Evolutionary conservation across 768 basidiomycete species (phyloP).

Genomic region (Psilocybe tampanensis): DNA sequence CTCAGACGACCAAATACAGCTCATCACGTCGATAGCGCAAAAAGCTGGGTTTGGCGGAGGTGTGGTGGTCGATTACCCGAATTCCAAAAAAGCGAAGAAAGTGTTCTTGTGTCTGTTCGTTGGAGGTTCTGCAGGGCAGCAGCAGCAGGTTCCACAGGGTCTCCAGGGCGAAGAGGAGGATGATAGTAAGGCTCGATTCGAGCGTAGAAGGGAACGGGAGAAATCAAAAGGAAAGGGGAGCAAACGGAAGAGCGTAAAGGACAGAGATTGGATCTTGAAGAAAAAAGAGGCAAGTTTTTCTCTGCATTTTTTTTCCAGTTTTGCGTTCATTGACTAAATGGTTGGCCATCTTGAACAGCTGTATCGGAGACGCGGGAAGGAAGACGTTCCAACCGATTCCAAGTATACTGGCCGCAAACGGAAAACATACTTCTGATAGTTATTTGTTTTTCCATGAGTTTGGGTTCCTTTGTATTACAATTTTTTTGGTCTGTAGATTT

Average conservation of each 20-base stretch:
- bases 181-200: slow-evolving; percentile 67
- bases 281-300: slow-evolving; percentile 86
- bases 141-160: slow-evolving; percentile 71
- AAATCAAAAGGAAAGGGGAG: slow-evolving; percentile 55
- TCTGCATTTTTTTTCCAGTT: slow-evolving; percentile 2
- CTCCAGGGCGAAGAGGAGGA: slow-evolving; percentile 69
- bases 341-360: slow-evolving; percentile 49
- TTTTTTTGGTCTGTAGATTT: background rate
- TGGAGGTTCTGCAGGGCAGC: slow-evolving; percentile 67
- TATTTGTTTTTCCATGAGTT: background rate
- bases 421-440: slow-evolving; percentile 67
- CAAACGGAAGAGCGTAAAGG: slow-evolving; percentile 74
- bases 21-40: slow-evolving; percentile 92
- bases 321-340: background rate
- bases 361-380: slow-evolving; percentile 84
- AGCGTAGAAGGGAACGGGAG: slow-evolving; percentile 75
- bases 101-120: slow-evolving; percentile 94
- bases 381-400: slow-evolving; percentile 81
- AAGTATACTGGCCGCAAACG: slow-evolving; percentile 94
- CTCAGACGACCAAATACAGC: slow-evolving; percentile 94
- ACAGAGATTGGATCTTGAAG: slow-evolving; percentile 90
- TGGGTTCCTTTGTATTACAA: background rate
- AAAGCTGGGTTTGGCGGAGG: slow-evolving; percentile 97
- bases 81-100: slow-evolving; percentile 94
- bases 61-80: slow-evolving; percentile 95